A percentile compares a stretch with the other conserved stretches of the same genome.
Evolutionary conservation across 768 basidiomycete species (phyloP).

Genomic region (Daedalea quercina): DNA sequence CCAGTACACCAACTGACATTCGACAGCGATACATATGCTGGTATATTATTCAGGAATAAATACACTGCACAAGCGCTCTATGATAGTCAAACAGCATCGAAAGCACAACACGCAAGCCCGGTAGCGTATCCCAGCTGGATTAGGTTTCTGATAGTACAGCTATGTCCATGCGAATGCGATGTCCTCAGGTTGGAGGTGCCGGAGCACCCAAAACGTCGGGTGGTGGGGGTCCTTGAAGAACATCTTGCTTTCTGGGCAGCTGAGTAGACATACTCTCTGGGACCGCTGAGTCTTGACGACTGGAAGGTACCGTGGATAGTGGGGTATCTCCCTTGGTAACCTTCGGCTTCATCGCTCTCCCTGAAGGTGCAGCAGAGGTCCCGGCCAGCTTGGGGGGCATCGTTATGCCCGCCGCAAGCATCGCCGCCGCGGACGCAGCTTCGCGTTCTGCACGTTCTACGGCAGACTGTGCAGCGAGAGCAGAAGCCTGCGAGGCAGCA

Average conservation of each 20-base stretch:
- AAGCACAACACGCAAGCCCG: no score
- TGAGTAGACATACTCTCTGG: slow-evolving; percentile 17
- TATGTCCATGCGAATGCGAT: no score
- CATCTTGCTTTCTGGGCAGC: slow-evolving; percentile 14
- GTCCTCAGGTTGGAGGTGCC: neutral
- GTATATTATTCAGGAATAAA: neutral
- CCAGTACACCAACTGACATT: no score
- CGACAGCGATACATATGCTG: no score
- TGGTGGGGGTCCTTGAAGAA: slow-evolving; percentile 8
- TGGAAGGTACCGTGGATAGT: slow-evolving; percentile 13
- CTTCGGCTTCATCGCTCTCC: slow-evolving; percentile 4
- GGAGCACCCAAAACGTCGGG: neutral
- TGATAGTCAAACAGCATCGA: neutral
- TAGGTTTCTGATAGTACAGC: no score
- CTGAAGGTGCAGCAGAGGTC: slow-evolving; percentile 6
- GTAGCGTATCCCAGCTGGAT: neutral
- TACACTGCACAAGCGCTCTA: neutral
- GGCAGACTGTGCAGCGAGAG: slow-evolving; percentile 10
- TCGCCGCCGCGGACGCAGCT: slow-evolving; percentile 6
- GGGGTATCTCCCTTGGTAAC: slow-evolving; percentile 3
- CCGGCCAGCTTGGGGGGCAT: slow-evolving; percentile 16
- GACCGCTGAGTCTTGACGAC: slow-evolving; percentile 17
- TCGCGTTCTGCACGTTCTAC: slow-evolving; percentile 1
- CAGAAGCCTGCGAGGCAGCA: slow-evolving; percentile 12
- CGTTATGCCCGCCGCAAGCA: slow-evolving; percentile 10